A percentile compares a stretch with the other conserved stretches of the same genome.
Evolutionary conservation across 441 rosid species (phyloP).

Genomic region (Sinapis alba): DNA sequence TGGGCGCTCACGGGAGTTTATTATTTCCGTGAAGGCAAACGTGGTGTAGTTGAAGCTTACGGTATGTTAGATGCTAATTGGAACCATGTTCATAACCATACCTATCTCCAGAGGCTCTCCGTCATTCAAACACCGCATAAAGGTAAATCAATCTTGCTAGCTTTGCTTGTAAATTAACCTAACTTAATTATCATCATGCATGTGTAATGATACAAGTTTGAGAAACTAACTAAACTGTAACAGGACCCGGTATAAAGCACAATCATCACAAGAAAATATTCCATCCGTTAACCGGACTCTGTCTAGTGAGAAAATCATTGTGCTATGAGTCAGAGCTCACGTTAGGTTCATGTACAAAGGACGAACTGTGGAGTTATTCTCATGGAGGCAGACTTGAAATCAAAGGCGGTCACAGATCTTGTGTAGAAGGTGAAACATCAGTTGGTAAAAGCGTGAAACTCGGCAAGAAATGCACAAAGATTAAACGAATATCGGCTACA

Average conservation of each 20-base stretch:
- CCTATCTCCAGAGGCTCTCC: constrained; percentile 58
- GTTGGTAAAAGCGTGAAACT: constrained; percentile 50
- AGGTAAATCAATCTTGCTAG: constrained; percentile 41
- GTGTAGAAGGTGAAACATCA: constrained; percentile 55
- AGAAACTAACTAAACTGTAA: not conserved
- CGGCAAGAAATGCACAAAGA: constrained; percentile 55
- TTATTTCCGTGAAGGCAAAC: constrained; percentile 67
- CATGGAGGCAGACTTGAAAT: constrained; percentile 45
- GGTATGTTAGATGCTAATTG: constrained; percentile 65
- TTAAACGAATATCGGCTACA: constrained; percentile 69
- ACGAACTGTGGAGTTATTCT: constrained; percentile 72
- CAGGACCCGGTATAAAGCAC: constrained; percentile 85
- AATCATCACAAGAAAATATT: constrained; percentile 60
- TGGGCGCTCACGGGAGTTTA: constrained; percentile 85
- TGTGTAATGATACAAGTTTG: not conserved
- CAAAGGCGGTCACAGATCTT: constrained; percentile 46
- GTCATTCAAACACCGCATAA: constrained; percentile 63
- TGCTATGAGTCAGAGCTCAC: constrained; percentile 40
- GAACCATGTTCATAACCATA: constrained; percentile 57
- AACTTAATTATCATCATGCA: not conserved
- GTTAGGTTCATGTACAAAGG: constrained; percentile 65
- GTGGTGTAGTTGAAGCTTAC: constrained; percentile 58
- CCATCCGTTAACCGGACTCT: constrained; percentile 78
- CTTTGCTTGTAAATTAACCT: too few relatives aligned
- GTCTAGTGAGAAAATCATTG: constrained; percentile 50